These are phyloP conservation scores for Agastache rugosa DNA, from an alignment of 257 asterid species.

Conservation along the genomic window DNA sequence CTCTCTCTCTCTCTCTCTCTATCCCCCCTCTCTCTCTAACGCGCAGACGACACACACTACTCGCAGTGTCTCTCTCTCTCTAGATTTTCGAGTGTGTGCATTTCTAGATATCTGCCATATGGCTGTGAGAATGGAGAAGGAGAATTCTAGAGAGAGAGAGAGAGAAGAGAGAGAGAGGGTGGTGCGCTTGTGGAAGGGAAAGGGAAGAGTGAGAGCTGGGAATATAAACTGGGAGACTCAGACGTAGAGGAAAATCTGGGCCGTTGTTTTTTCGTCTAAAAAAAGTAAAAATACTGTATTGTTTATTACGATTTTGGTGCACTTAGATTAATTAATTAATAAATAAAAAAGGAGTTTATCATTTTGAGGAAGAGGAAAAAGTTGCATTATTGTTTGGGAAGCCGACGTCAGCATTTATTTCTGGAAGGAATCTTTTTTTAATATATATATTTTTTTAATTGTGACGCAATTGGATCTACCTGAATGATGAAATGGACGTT, in stretches of 20 bases:
- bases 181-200: constrained; percentile 9
- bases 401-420: constrained; percentile 38
- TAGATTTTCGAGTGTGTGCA: neutral
- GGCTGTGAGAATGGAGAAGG: constrained; percentile 10
- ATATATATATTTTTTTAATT: neutral
- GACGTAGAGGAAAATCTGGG: constrained; percentile 46
- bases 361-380: constrained; percentile 18
- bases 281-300: neutral
- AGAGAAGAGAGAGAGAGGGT: constrained; percentile 24
- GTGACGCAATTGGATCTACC: constrained; percentile 11
- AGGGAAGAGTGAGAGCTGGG: constrained; percentile 46
- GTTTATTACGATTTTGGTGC: constrained; percentile 14
- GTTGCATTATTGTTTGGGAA: constrained; percentile 41
- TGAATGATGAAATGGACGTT: neutral
- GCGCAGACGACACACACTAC: neutral
- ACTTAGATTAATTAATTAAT: neutral
- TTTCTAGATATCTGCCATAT: neutral
- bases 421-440: constrained; percentile 20
- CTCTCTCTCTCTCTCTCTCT: neutral
- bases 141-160: constrained; percentile 19
- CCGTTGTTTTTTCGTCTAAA: constrained; percentile 45
- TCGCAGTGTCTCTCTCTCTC: neutral
- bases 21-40: neutral
- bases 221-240: constrained; percentile 57
- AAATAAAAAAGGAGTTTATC: neutral